phyloP scores from a whole-genome alignment of 139 green algal genomes.

The Picochlorum costavermella region DNA sequence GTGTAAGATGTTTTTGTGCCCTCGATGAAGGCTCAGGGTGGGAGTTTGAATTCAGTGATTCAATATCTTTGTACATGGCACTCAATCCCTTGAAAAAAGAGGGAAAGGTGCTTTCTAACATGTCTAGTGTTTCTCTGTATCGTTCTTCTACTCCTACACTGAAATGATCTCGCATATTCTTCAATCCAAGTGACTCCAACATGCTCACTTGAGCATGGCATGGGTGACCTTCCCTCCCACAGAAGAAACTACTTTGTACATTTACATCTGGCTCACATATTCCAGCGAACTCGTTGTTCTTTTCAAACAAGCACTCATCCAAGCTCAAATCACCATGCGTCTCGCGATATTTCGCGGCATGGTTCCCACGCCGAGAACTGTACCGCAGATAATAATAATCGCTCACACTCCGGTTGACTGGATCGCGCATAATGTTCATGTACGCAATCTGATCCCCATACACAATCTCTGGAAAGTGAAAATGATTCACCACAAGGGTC shows the following conservation, averaged over 20 bases:
- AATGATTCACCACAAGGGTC: conserved; percentile 7
- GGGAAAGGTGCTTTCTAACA: background rate
- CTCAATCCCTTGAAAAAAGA: conserved; percentile 7
- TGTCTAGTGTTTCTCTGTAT: background rate
- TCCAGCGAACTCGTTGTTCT: background rate
- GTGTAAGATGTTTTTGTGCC: background rate
- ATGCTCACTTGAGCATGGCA: background rate
- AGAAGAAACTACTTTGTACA: background rate
- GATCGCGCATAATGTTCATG: conserved; percentile 10
- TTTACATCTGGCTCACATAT: conserved; percentile 1
- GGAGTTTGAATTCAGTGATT: background rate
- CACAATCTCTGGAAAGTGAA: conserved; percentile 9
- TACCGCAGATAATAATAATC: background rate
- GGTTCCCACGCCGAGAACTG: background rate
- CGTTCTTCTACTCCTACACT: conserved; percentile 8
- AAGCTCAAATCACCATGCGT: background rate
- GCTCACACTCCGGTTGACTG: background rate
- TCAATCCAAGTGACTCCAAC: background rate
- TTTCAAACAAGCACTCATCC: conserved; percentile 6
- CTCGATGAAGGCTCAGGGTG: background rate
- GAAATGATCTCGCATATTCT: conserved; percentile 7
- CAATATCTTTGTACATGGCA: background rate
- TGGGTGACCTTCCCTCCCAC: conserved; percentile 4
- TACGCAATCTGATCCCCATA: background rate
- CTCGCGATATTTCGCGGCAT: background rate